Conservation (phyloP, 805 yeast genomes). For the Kodamaea leandrae region DNA sequence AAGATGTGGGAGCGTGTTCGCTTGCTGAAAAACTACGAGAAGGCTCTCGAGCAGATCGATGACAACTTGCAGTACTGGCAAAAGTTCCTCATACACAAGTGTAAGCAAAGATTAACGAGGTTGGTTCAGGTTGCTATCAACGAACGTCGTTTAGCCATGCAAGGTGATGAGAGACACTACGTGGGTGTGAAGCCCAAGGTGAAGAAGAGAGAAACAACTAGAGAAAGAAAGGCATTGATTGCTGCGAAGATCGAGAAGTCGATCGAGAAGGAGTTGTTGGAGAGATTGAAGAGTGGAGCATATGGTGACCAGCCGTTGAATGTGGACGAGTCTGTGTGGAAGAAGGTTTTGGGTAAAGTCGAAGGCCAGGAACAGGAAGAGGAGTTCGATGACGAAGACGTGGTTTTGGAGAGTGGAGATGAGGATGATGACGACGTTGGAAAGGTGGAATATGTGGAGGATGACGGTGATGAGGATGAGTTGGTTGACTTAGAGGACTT, state of each 20-base stretch:
- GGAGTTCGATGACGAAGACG: slow-evolving; percentile 51
- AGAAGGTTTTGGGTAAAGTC: slow-evolving; percentile 77
- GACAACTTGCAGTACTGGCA: slow-evolving; percentile 90
- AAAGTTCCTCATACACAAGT: slow-evolving; percentile 82
- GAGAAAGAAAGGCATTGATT: slow-evolving; percentile 94
- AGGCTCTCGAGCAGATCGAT: slow-evolving; percentile 86
- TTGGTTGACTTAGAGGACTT: slow-evolving; percentile 90
- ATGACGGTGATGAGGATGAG: slow-evolving; percentile 78
- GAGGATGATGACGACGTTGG: slow-evolving; percentile 56
- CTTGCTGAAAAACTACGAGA: slow-evolving; percentile 82
- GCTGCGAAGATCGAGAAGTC: slow-evolving; percentile 97
- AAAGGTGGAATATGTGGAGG: slow-evolving; percentile 87
- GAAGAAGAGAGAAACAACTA: slow-evolving; percentile 86
- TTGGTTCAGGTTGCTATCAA: slow-evolving; percentile 94
- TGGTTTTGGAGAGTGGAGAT: slow-evolving; percentile 48
- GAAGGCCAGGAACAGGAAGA: slow-evolving; percentile 61
- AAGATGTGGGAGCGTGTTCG: slow-evolving; percentile 94
- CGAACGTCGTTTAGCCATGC: slow-evolving; percentile 87
- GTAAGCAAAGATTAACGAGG: slow-evolving; percentile 94
- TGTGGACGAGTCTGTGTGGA: slow-evolving; percentile 95
- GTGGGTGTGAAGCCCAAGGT: slow-evolving; percentile 94
- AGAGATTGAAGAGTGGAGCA: slow-evolving; percentile 94
- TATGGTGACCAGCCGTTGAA: slow-evolving; percentile 97
- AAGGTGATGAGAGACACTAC: slow-evolving; percentile 88
- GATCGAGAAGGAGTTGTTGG: slow-evolving; percentile 91